phyloP scores from a whole-genome alignment of 768 basidiomycete species.

The Termitomyces sp. region DNA sequence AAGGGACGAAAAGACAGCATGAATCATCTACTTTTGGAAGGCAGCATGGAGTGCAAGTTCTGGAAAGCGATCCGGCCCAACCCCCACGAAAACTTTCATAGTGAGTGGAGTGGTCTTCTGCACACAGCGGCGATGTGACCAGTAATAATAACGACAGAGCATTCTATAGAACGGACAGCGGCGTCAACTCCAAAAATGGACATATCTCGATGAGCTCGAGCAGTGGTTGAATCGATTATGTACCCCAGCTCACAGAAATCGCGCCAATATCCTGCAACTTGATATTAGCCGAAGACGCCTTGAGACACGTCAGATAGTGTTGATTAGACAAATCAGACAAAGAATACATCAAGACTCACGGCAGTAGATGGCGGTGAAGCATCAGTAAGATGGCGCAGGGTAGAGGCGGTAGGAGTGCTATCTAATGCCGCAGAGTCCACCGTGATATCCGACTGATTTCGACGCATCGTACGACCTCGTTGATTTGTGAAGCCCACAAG shows the following conservation, averaged over 20 bases:
- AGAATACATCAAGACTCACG: background rate
- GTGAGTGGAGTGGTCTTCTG: background rate
- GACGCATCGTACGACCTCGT: constrained; percentile 11
- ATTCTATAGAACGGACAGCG: background rate
- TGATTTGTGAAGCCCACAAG: constrained; percentile 22
- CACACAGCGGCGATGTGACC: background rate
- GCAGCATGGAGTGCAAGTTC: background rate
- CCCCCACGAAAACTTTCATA: background rate
- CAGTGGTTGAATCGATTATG: constrained; percentile 8
- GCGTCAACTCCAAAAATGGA: background rate
- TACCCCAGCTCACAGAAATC: constrained; percentile 24
- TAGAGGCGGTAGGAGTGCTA: constrained; percentile 2
- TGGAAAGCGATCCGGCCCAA: background rate
- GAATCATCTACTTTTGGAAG: background rate
- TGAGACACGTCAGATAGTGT: background rate
- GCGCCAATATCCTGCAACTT: constrained; percentile 19
- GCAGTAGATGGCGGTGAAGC: background rate
- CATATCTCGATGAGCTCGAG: background rate
- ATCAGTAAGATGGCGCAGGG: background rate
- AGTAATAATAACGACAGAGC: background rate
- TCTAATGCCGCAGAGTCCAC: background rate
- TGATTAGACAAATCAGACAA: background rate
- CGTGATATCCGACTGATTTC: constrained; percentile 1
- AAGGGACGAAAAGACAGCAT: background rate
- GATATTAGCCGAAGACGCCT: constrained; percentile 8